Evolutionary conservation across 768 basidiomycete species (phyloP).

Genomic region (Pilatotrama ljubarskyi): DNA sequence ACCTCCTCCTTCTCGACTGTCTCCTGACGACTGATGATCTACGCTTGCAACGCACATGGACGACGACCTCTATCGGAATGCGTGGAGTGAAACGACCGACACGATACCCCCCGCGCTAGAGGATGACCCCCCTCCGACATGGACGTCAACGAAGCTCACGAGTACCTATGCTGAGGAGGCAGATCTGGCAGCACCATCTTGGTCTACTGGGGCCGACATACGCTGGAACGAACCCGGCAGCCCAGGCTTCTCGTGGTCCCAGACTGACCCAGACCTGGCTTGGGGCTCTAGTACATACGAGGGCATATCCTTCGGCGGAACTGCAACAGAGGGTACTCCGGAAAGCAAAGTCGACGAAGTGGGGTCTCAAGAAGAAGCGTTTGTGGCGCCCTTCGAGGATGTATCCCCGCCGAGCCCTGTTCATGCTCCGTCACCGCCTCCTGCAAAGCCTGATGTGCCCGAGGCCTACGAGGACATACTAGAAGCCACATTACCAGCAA

Average conservation of each 20-base stretch:
- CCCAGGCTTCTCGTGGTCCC: constrained; percentile 45
- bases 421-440: background rate
- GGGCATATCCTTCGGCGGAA: constrained; percentile 36
- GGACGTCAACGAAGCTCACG: constrained; percentile 19
- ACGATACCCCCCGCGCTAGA: constrained; percentile 5
- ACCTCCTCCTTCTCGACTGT: background rate
- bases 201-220: constrained; percentile 48
- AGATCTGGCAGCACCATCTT: constrained; percentile 58
- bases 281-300: constrained; percentile 43
- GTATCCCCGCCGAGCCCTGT: background rate
- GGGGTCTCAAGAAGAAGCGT: background rate
- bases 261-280: constrained; percentile 24
- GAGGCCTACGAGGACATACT: constrained; percentile 6
- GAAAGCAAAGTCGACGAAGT: background rate
- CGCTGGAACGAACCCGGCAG: constrained; percentile 49
- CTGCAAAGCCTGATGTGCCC: constrained; percentile 1
- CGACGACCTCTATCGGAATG: constrained; percentile 76
- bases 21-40: constrained; percentile 10
- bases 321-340: background rate
- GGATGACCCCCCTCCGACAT: constrained; percentile 10
- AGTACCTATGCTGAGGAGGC: constrained; percentile 46
- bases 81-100: constrained; percentile 57
- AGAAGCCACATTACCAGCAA: constrained; percentile 28
- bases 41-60: constrained; percentile 49
- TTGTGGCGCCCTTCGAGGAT: background rate